These are phyloP conservation scores for Coniosporium tulheliwenetii DNA, from an alignment of 2,329 filamentous ascomycete genomes.

Conservation along the genomic window DNA sequence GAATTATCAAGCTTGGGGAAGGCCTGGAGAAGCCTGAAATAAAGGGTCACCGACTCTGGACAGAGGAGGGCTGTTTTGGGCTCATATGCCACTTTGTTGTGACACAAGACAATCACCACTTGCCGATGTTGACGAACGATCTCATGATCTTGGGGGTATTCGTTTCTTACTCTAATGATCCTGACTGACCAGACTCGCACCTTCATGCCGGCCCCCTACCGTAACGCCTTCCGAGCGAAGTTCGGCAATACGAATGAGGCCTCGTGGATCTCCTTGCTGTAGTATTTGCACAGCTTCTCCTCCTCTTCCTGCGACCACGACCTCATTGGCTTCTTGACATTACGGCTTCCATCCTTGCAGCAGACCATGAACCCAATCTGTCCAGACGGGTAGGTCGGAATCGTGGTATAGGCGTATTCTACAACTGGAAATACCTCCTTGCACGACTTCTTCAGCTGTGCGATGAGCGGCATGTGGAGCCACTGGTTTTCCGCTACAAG, in stretches of 20 bases:
- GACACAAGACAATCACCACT: too few relatives aligned
- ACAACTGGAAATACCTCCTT: constrained; percentile 91
- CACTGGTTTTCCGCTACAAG: constrained; percentile 89
- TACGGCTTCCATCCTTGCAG: constrained; percentile 75
- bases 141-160: too few relatives aligned
- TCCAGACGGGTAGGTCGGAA: constrained; percentile 95
- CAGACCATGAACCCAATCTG: constrained; percentile 99
- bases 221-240: constrained; percentile 67
- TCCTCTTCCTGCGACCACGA: constrained; percentile 76
- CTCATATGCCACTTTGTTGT: too few relatives aligned
- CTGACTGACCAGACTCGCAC: too few relatives aligned
- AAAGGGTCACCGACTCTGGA: too few relatives aligned
- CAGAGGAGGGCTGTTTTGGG: too few relatives aligned
- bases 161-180: too few relatives aligned
- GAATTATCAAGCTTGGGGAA: too few relatives aligned
- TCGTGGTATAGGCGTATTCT: constrained; percentile 98
- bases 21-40: too few relatives aligned
- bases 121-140: too few relatives aligned
- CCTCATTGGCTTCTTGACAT: constrained; percentile 76
- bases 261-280: constrained; percentile 93
- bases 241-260: constrained; percentile 85
- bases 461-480: constrained; percentile 90
- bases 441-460: constrained; percentile 91
- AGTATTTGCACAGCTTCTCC: constrained; percentile 86
- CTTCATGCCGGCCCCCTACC: constrained; percentile 10